Base-by-base conservation (phyloP, 805 yeast genomes). In the Candida ponderosae region DNA sequence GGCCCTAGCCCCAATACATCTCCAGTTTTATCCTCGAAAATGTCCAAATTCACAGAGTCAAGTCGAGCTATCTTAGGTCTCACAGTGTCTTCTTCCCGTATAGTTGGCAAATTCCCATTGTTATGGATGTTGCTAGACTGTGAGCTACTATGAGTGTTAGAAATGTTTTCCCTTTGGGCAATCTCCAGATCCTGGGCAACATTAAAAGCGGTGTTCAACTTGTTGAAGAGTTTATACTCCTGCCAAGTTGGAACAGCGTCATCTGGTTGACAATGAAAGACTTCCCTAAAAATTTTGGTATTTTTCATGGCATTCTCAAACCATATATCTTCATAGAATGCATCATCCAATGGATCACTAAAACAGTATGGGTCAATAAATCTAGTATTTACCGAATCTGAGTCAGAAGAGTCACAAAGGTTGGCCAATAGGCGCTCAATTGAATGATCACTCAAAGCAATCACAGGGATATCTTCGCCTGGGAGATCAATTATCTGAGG, bases 251-350 rank as follows among this genome's bases (percentile, higher is more conserved):
- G 69, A n/a, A 90, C 97, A 6, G 76, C 68, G 56, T 90, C 87
- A 59, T 93, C 98, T 0, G 99, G 99, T 54, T 94, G 98, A 43
- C 86, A 78, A 45, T 89, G 89, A 70, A 93, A 93, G 1, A 93
- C 84, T 57, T 81, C 67, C 42, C 96, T 70, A 63, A 74, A 93
- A 2, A 94, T 63, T 41, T 74, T 68, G 0, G 97, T 87, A 53
- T 93, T 93, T 49, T 89, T 70, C 37, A 81, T 65, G 0, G 98
- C 97, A 50, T 75, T 76, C 5, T 80, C 80, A 54, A 70, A 74
- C 96, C 96, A 90, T 7, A 80, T 56, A 48, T 87, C 96, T 48
- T 84, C 89, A 51, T 77, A 86, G 55, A 93, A 93, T 2, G 74
- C 74, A n/a, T 74, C 81, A 41, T 72, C 76, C 34, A 93, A 56